Evolutionary conservation across 2,329 filamentous ascomycete genomes (phyloP).

Genomic region (Tricladium varicosporioides): DNA sequence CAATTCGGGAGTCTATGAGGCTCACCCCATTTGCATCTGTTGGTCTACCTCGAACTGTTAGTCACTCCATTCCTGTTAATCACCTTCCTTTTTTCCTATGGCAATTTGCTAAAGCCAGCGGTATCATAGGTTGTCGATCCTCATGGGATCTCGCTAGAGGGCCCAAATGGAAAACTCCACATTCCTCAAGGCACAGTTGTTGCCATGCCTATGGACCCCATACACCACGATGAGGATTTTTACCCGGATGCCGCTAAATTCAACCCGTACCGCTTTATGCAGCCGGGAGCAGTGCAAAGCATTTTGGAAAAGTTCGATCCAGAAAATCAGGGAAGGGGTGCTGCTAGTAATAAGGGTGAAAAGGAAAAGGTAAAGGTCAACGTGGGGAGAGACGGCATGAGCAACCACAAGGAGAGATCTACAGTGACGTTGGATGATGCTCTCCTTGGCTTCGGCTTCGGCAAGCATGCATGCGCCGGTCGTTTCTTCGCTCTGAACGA

Average conservation of each 20-base stretch:
- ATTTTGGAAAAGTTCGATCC: not conserved
- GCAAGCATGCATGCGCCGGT: conserved; percentile 28
- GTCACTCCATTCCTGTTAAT: not conserved
- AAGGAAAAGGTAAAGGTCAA: not conserved
- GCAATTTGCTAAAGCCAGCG: not conserved
- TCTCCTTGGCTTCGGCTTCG: conserved; percentile 21
- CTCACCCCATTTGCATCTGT: not conserved
- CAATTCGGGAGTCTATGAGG: conserved; percentile 10
- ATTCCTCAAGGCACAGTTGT: not conserved
- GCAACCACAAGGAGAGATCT: not conserved
- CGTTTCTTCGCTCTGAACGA: conserved; percentile 26
- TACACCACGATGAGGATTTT: conserved; percentile 2
- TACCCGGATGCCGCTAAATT: not conserved
- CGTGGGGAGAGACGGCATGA: not conserved
- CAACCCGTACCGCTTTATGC: conserved; percentile 2
- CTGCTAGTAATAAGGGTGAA: not conserved
- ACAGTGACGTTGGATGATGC: conserved; percentile 1
- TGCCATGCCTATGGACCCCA: not conserved
- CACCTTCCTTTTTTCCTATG: not conserved
- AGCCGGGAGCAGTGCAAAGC: not conserved
- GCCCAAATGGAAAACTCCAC: not conserved
- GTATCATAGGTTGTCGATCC: not conserved
- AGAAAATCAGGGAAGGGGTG: not conserved
- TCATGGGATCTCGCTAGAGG: not conserved
- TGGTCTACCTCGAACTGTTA: not conserved